phyloP scores from a whole-genome alignment of 73 alveolate genomes.

The Tetrahymena borealis region DNA sequence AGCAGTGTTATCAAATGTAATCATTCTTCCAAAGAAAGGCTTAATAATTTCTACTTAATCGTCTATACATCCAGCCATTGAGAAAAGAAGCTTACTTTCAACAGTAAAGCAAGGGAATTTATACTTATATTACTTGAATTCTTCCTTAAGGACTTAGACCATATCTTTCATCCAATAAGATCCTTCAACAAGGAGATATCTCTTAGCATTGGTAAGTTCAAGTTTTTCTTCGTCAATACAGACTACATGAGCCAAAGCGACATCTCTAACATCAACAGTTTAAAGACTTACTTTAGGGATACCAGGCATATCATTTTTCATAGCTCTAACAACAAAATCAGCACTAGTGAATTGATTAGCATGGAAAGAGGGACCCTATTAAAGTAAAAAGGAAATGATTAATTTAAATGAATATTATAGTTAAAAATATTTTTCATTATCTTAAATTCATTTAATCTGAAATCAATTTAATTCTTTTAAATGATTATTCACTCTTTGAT shows the following conservation, averaged over 20 bases:
- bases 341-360: constrained; percentile 29
- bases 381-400: background rate
- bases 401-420: no score
- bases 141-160: constrained; percentile 4
- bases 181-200: constrained; percentile 6
- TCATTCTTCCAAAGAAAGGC: background rate
- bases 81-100: background rate
- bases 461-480: no score
- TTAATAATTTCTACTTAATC: background rate
- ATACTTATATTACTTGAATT: constrained; percentile 16
- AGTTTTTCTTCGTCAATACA: constrained; percentile 12
- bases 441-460: no score
- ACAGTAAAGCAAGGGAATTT: background rate
- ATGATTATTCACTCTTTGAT: no score
- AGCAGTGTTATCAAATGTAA: background rate
- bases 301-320: constrained; percentile 49
- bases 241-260: constrained; percentile 51
- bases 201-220: background rate
- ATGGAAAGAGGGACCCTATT: background rate
- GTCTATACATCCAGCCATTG: background rate
- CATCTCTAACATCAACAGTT: constrained; percentile 51
- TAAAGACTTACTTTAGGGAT: constrained; percentile 43
- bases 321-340: constrained; percentile 15
- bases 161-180: background rate
- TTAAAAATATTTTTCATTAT: no score